Conservation (phyloP, 164 flowering plant species). For the Chimonanthus praecox region DNA sequence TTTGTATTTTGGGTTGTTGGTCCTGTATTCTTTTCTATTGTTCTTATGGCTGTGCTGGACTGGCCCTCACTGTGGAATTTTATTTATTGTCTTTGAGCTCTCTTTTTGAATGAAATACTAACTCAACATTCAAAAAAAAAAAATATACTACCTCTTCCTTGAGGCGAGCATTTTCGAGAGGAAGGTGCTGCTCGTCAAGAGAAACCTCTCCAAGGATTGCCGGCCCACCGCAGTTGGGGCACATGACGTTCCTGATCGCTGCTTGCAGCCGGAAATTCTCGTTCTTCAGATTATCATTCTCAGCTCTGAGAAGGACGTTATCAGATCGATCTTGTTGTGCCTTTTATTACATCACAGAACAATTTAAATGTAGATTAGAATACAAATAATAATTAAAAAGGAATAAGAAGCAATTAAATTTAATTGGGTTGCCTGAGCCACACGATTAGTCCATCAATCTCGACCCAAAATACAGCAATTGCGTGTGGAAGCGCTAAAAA, state of each 20-base stretch:
- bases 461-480: too few species aligned
- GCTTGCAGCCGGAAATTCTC: slow-evolving; percentile 75
- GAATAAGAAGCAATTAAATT: neutral
- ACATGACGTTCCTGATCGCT: slow-evolving; percentile 50
- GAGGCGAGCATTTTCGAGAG: slow-evolving; percentile 82
- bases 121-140: too few species aligned
- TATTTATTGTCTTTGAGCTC: too few species aligned
- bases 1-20: too few species aligned
- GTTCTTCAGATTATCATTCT: slow-evolving; percentile 66
- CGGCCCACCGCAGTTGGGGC: slow-evolving; percentile 84
- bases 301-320: slow-evolving; percentile 62
- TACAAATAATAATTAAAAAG: neutral
- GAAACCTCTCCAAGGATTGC: slow-evolving; percentile 62
- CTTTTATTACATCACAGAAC: slow-evolving; percentile 14
- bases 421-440: too few species aligned
- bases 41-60: too few species aligned
- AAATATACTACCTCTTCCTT: slow-evolving; percentile 65
- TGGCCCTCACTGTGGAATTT: too few species aligned
- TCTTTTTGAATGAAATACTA: too few species aligned
- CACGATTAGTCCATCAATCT: too few species aligned
- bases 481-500: neutral
- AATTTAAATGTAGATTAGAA: too few species aligned
- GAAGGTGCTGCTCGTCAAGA: slow-evolving; percentile 76
- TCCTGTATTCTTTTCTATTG: too few species aligned
- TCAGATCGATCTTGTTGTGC: slow-evolving; percentile 88